Conservation (phyloP, 805 yeast genomes). For the Ogataea zsoltii region DNA sequence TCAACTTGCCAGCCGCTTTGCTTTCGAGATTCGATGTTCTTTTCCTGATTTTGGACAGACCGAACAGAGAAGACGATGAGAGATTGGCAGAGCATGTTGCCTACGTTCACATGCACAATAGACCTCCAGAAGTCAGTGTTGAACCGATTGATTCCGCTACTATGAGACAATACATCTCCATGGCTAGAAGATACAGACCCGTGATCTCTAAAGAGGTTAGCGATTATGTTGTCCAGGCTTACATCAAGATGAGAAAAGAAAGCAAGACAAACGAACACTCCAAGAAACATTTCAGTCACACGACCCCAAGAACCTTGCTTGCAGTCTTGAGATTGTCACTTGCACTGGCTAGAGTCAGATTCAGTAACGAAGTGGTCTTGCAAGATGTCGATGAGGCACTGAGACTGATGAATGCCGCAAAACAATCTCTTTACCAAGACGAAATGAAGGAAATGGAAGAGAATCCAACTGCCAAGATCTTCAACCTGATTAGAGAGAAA, state of each 20-base stretch:
- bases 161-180: slow-evolving; percentile 83
- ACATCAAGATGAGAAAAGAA: slow-evolving; percentile 91
- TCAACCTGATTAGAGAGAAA: slow-evolving; percentile 61
- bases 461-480: slow-evolving; percentile 67
- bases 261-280: slow-evolving; percentile 78
- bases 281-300: slow-evolving; percentile 78
- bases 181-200: slow-evolving; percentile 85
- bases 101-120: slow-evolving; percentile 90
- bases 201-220: slow-evolving; percentile 80
- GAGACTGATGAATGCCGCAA: slow-evolving; percentile 82
- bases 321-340: slow-evolving; percentile 92
- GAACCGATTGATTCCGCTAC: slow-evolving; percentile 77
- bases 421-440: slow-evolving; percentile 69
- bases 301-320: slow-evolving; percentile 91
- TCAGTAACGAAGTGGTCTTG: slow-evolving; percentile 64
- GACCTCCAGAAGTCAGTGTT: slow-evolving; percentile 75
- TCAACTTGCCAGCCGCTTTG: slow-evolving; percentile 94
- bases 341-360: slow-evolving; percentile 88
- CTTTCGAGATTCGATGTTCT: slow-evolving; percentile 91
- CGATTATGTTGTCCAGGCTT: slow-evolving; percentile 80
- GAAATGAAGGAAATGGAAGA: slow-evolving; percentile 56
- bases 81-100: slow-evolving; percentile 92
- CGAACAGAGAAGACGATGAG: slow-evolving; percentile 77
- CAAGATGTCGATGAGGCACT: slow-evolving; percentile 96
- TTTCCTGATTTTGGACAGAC: slow-evolving; percentile 83